Conservation (phyloP, 2,329 filamentous ascomycete species). For the Pseudogymnoascus sp. region DNA sequence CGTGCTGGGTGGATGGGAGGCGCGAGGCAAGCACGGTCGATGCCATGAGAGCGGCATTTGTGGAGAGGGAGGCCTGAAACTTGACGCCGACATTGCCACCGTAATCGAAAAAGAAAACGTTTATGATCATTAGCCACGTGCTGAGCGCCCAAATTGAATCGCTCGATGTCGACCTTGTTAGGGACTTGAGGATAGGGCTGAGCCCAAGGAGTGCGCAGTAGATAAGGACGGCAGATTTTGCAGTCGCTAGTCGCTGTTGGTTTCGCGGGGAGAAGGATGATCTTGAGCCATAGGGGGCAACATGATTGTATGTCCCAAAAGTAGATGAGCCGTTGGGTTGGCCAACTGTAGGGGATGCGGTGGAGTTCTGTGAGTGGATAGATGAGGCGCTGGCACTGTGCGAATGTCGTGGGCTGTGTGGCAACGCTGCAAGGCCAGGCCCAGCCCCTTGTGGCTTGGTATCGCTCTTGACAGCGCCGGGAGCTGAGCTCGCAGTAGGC, state of each 20-base stretch:
- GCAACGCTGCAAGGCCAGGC: slow-evolving; percentile 32
- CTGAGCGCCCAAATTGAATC: slow-evolving; percentile 98
- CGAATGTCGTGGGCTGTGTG: slow-evolving; percentile 35
- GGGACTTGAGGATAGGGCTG: slow-evolving; percentile 89
- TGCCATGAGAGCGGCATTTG: slow-evolving; percentile 94
- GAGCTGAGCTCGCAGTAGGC: background rate
- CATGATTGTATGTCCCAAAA: background rate
- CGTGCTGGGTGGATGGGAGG: slow-evolving; percentile 81
- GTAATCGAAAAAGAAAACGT: slow-evolving; percentile 98
- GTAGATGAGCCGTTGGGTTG: slow-evolving; percentile 28
- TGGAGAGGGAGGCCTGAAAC: slow-evolving; percentile 72
- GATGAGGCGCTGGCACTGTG: slow-evolving; percentile 51
- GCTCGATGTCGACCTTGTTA: slow-evolving; percentile 85
- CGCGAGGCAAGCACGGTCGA: slow-evolving; percentile 88
- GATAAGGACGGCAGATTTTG: slow-evolving; percentile 88
- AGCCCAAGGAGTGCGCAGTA: slow-evolving; percentile 88
- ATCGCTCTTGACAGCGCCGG: slow-evolving; percentile 15
- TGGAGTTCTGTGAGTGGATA: slow-evolving; percentile 36
- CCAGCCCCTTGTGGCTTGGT: slow-evolving; percentile 32
- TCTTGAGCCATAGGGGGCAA: slow-evolving; percentile 40
- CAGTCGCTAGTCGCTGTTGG: slow-evolving; percentile 64
- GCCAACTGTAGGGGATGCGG: slow-evolving; percentile 6
- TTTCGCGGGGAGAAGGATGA: slow-evolving; percentile 31
- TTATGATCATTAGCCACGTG: slow-evolving; percentile 86
- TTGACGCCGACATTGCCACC: slow-evolving; percentile 54